Evolutionary conservation across 176 grass and related monocot genomes (phyloP), one percentile per base, ranked within the genome.

Genomic region (Oryza australiensis): DNA sequence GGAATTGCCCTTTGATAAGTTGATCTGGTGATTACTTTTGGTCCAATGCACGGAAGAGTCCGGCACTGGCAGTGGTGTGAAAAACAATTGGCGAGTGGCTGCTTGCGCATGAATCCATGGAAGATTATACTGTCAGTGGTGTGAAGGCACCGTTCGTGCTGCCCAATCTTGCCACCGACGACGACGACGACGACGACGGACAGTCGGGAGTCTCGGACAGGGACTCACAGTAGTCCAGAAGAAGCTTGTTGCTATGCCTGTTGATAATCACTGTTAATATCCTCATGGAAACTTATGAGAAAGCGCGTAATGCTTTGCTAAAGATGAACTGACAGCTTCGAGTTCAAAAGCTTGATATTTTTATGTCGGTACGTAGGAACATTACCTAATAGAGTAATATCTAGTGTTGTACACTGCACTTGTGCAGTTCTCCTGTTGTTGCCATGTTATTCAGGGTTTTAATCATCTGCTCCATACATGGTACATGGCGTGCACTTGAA

Each of bases 11-110:
- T 6, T 66, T 48, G 80, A 79, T 74, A 68, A 74, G 45, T 8
- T 74, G 62, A 74, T 88, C 75, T 62, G 45, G 68, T 15, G 80
- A 79, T 38, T 67, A 4, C 4, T 73, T 83, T 78, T 73, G 26
- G 59, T 13, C 43, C 3, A 43, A 74, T 62, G 33, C 10, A 59
- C n/a, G 49, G 20, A 75, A 24, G 18, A 57, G 53, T n/a, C 53
- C 7, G 53, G 53, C 53, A 24, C 8, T 24, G n/a, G 55, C 53
- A 24, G n/a, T 24, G n/a, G 55, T 60, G 55, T 11, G 55, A 24
- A 60, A 59, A 60, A 60, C 49, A 13, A 68, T 62, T 22, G 60
- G n/a, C 42, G 41, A 27, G 80, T 74, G 70, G 28, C 30, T 33
- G 66, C 28, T 33, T 77, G 42, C 65, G 28, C 63, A 16, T 33